Conservation (phyloP, 345 rosid species). For the Camelina hispida region DNA sequence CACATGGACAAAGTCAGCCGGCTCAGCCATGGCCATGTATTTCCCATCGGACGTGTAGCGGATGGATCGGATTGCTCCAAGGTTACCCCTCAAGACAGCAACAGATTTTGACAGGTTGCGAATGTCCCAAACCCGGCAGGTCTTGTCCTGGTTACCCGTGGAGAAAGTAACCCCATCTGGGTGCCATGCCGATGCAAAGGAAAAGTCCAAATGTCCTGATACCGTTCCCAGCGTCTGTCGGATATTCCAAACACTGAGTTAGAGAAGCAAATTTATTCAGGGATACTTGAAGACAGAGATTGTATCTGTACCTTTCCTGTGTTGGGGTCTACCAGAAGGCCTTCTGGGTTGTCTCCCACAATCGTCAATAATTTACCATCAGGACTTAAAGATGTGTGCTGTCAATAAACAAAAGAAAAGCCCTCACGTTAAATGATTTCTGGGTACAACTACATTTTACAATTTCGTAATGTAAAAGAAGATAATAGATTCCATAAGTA, state of each 20-base stretch:
- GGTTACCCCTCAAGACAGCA: slow-evolving; percentile 73
- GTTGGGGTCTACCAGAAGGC: slow-evolving; percentile 66
- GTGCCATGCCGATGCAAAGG: slow-evolving; percentile 89
- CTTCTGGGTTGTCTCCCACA: slow-evolving; percentile 78
- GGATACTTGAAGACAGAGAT: not conserved
- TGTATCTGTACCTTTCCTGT: slow-evolving; percentile 63
- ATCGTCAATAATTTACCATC: slow-evolving; percentile 70
- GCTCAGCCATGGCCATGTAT: slow-evolving; percentile 84
- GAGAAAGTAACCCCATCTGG: slow-evolving; percentile 74
- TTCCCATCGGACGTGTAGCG: slow-evolving; percentile 75
- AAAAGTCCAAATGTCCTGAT: slow-evolving; percentile 70
- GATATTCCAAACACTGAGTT: not conserved
- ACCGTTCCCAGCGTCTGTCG: slow-evolving; percentile 54
- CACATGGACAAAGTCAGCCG: slow-evolving; percentile 84
- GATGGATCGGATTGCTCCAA: slow-evolving; percentile 77
- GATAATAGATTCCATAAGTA: not conserved
- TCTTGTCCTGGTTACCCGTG: slow-evolving; percentile 86
- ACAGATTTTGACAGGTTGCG: slow-evolving; percentile 64
- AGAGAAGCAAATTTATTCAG: not conserved
- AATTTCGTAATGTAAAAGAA: not conserved
- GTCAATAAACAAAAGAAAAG: slow-evolving; percentile 28
- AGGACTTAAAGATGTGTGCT: slow-evolving; percentile 80
- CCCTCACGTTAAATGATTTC: not conserved
- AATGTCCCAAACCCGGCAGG: slow-evolving; percentile 77
- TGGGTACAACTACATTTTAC: slow-evolving; percentile 16